Evolutionary conservation across 2,329 filamentous ascomycete species (phyloP).

Genomic region (Dothiorella sarmentorum): DNA sequence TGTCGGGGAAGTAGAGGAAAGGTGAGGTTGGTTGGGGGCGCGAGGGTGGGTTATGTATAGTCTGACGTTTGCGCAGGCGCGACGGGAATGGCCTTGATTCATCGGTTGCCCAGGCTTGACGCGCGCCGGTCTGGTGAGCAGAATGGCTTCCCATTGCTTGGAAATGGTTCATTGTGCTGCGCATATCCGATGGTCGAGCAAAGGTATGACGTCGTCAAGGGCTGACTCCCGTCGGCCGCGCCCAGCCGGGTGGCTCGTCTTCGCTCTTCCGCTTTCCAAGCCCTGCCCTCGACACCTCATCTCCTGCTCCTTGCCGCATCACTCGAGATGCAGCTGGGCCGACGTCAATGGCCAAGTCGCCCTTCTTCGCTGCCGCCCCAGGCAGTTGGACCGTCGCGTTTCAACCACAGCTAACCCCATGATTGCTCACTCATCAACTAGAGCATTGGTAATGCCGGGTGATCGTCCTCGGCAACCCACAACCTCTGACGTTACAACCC

Average conservation of each 20-base stretch:
- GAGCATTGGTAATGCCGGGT: neutral
- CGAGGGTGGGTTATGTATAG: too few species aligned
- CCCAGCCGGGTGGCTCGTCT: neutral
- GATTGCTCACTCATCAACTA: neutral
- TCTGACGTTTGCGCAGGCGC: slow-evolving; percentile 4
- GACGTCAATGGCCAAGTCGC: neutral
- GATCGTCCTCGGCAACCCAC: neutral
- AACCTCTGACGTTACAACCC: neutral
- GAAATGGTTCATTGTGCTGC: neutral
- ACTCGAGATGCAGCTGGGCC: too few species aligned
- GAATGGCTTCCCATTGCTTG: neutral
- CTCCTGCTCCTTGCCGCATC: too few species aligned
- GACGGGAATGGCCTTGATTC: neutral
- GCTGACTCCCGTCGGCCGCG: neutral
- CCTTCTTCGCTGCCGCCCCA: neutral
- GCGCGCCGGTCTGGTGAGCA: neutral
- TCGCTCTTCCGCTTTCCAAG: too few species aligned
- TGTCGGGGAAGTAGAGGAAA: neutral
- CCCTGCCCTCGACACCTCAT: too few species aligned
- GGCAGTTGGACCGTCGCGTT: too few species aligned
- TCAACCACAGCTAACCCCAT: too few species aligned
- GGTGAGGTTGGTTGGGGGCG: neutral
- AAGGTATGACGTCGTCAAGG: neutral
- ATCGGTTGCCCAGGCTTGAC: neutral
- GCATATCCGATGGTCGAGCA: neutral